Evolutionary conservation across 2,329 filamentous ascomycete genomes (phyloP).

Genomic region (Aspergillus glaucus): DNA sequence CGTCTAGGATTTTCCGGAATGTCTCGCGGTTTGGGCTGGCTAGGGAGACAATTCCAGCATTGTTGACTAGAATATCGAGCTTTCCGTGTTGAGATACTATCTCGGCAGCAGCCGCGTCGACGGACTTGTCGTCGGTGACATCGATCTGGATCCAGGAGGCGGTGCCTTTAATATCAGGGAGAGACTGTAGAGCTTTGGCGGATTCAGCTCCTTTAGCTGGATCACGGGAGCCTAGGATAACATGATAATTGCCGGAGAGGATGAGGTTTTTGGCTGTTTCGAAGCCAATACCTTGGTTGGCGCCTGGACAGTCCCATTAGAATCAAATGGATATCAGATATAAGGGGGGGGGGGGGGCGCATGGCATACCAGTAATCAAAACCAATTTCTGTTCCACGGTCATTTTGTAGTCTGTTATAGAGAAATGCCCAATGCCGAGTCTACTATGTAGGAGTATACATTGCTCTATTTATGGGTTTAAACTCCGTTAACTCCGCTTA

Average conservation of each 20-base stretch:
- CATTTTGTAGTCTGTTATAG: too few relatives aligned
- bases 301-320: not conserved
- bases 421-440: too few relatives aligned
- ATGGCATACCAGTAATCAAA: too few relatives aligned
- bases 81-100: not conserved
- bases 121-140: not conserved
- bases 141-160: not conserved
- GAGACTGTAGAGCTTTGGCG: not conserved
- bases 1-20: not conserved
- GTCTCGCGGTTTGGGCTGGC: not conserved
- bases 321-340: too few relatives aligned
- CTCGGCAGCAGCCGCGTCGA: not conserved
- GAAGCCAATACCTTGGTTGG: not conserved
- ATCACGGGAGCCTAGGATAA: not conserved
- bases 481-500: too few relatives aligned
- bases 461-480: too few relatives aligned
- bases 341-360: too few relatives aligned
- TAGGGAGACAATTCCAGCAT: not conserved
- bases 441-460: too few relatives aligned
- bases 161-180: not conserved
- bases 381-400: too few relatives aligned
- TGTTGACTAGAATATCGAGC: not conserved
- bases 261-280: constrained; percentile 1
- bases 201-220: not conserved
- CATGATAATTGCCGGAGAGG: not conserved